Evolutionary conservation across 768 basidiomycete genomes (phyloP), one percentile per base, ranked within the genome.

Genomic region (Tulasnella sp.): DNA sequence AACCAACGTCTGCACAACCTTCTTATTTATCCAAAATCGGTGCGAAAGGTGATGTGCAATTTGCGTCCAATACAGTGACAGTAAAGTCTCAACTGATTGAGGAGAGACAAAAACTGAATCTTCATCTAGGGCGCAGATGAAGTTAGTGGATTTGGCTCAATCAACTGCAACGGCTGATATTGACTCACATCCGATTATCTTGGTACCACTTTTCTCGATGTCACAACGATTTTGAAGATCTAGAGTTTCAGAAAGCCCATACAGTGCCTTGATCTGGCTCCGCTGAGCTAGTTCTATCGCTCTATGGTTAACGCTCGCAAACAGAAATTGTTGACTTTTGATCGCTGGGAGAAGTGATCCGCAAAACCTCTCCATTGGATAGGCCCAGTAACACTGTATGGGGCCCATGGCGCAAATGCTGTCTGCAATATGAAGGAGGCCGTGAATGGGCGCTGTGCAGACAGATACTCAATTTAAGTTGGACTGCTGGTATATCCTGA

Each of bases 361-460:
- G 40, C 71, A 72, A 22, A 72, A 36, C 8, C 71, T 26, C 29
- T 72, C 71, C 71, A 72, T 63, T 37, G 41, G 22, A 34, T 34
- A 72, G 19, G 52, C 71, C 71, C 71, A 72, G 22, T 62, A 72
- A 11, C 5, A 29, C 71, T 63, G 67, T 5, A 72, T 22, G 11
- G 71, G 71, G 5, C 71, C 71, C 62, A 44, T 22, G 19, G 9
- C 9, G 12, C 26, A 12, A 32, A 70, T 70, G 12, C 34, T 19
- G n/a, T 70, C 59, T 9, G 68, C 12, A 63, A 70, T 44, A 36
- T 70, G 68, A 12, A 70, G 68, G 16, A 70, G 12, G 22, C 12
- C 44, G 34, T 70, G 68, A 9, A 70, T 70, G 11, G 12, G 11
- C 26, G 26, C 9, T 14, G 42, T 70, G 68, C 68, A 70, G 22